Conservation (phyloP, 2,329 filamentous ascomycete genomes). For the Aspergillus sp. region DNA sequence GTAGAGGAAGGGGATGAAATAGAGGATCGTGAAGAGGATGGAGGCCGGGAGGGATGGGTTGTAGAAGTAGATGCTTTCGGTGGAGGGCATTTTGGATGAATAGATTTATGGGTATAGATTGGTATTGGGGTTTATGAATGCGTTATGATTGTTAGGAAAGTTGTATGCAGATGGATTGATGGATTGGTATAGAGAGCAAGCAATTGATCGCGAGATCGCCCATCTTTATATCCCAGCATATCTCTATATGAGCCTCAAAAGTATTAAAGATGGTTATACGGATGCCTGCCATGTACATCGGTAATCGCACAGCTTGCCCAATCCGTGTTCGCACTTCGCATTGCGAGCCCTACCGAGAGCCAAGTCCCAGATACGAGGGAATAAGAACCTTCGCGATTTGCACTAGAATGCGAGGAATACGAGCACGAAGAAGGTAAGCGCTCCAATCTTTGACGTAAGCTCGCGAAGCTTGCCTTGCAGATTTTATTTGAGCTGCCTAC, state of each 20-base stretch:
- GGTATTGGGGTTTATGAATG: no score
- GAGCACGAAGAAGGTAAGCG: neutral
- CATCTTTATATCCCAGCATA: neutral
- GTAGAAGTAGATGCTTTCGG: slow-evolving; percentile 44
- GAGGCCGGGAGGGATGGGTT: slow-evolving; percentile 45
- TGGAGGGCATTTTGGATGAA: neutral
- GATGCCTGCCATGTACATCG: neutral
- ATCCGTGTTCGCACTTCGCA: neutral
- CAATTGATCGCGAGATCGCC: no score
- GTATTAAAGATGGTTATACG: neutral
- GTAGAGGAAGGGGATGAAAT: slow-evolving; percentile 38
- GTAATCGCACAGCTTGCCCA: neutral
- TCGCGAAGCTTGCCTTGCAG: no score
- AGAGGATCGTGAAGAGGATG: slow-evolving; percentile 44
- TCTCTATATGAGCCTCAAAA: neutral
- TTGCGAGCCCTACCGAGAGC: neutral
- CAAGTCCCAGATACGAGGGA: neutral
- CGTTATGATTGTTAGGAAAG: neutral
- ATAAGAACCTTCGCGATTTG: no score
- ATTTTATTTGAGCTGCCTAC: neutral
- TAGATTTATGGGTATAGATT: no score
- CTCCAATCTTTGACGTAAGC: neutral
- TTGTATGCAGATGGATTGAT: neutral
- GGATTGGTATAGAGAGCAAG: neutral
- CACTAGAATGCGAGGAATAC: neutral